Base-by-base conservation (phyloP, 768 basidiomycete genomes). In the Leccinum boreale region DNA sequence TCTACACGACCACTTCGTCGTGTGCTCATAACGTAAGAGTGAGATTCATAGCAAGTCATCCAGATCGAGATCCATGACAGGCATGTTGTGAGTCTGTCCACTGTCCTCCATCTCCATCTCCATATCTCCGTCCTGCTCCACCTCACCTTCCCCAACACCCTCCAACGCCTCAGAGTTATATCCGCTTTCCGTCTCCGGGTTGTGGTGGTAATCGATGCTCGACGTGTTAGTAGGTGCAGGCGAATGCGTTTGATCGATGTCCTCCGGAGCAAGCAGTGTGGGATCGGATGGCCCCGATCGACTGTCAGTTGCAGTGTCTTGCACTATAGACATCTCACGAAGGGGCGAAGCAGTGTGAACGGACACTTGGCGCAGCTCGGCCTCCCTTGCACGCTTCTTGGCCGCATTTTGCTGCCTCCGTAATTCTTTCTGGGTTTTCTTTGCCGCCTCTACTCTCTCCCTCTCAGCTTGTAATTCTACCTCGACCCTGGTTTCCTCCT, bases 401-500 rank as follows among this genome's bases (percentile, higher is more conserved):
- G 81, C 80, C 56, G 81, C 80, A 3, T 77, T 79, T 59, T 84
- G 81, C 53, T 78, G 73, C 26, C 78, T 80, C 62, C 80, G 82
- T 57, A 75, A 78, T 56, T 75, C 77, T 62, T 74, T 77, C 65
- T 79, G 78, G 9, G 75, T 74, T 55, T 76, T 79, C 60, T 66
- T 72, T 46, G 51, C 58, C 42, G 48, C 59, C 31, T 73, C 72
- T 11, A 35, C 53, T 62, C 79, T 82, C 44, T 82, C 82, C n/a
- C 75, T 77, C 59, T 83, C 79, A 0, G 65, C 71, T 50, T 70
- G 78, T 17, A 76, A 75, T 17, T 65, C 68, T 8, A 76, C 74
- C 9, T 78, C 80, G 14, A 68, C 61, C 48, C 78, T 79, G 4
- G 85, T 85, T 62, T 86, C 85, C 24, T 80, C 78, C 67, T 94